Base-by-base conservation (phyloP, 768 basidiomycete genomes). In the Lepiota brunneoincarnata region DNA sequence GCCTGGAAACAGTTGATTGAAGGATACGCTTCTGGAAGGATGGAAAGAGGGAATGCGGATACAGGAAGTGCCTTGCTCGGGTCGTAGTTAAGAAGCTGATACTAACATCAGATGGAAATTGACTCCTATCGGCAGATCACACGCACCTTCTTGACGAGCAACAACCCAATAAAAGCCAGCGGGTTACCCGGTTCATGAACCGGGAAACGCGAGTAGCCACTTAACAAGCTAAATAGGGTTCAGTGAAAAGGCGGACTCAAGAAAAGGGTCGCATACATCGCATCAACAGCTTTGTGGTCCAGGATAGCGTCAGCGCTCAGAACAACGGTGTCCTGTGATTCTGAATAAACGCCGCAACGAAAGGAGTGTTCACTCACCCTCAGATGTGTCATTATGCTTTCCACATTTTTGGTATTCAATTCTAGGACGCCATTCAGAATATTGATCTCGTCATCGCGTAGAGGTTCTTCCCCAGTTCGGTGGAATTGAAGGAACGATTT, bases 1-100 rank as follows among this genome's bases (percentile, higher is more conserved):
- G 93, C 93, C 66, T 98, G 93, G 75, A 97, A 93, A 63, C 91
- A 97, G 62, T 92, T 95, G 65, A 97, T 95, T 9, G 81, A 79
- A 0, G 93, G 92, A 38, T 75, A 75, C 4, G 94, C 94, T 70
- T 98, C 96, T 0, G 96, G 96, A 12, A 98, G 69, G 23, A 96
- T 87, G 0, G 89, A 85, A 0, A 98, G 77, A 2, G 78, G 72
- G 66, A 98, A 92, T 36, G 81, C 70, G 0, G 85, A 84, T 6
- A 95, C 86, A 4, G 88, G 86, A 35, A 85, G 77, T 2, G 74
- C 81, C 65, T 87, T 77, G n/a, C 86, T 79, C 0, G 94, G 93
- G 64, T 98, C 94, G 63, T 98, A 97, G 0, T 80, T 79, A 42
- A 98, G 80, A 17, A 98, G 82, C 91, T 94, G 62, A 43, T 21